A percentile compares a stretch with the other conserved stretches of the same genome.
phyloP scores from a whole-genome alignment of 805 yeast species.

The Cyberlindnera suaveolens region DNA sequence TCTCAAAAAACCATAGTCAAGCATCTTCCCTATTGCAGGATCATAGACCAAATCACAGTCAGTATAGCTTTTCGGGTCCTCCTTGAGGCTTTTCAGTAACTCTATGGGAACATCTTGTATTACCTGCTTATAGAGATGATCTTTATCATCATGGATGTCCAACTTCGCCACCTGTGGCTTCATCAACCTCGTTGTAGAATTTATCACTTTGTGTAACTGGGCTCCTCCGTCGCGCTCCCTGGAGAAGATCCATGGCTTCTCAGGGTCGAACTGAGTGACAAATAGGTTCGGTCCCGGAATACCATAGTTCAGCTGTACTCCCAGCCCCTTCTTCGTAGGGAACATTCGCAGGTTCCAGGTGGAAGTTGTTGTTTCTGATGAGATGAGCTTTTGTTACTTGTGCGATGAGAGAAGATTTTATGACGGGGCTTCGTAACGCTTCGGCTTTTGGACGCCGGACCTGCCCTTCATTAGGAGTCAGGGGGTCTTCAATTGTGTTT shows the following conservation, averaged over 20 bases:
- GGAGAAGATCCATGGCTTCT: constrained; percentile 24
- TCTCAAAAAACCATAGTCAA: constrained; percentile 6
- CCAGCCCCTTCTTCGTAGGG: constrained; percentile 37
- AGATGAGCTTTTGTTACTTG: too few species aligned
- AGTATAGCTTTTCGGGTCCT: background rate
- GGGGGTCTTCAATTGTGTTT: too few species aligned
- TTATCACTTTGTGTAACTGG: constrained; percentile 9
- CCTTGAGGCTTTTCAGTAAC: constrained; percentile 1
- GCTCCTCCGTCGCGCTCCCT: constrained; percentile 20
- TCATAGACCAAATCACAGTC: constrained; percentile 25
- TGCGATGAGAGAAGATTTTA: too few species aligned
- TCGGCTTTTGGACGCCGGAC: too few species aligned
- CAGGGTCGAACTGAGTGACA: constrained; percentile 10
- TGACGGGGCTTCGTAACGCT: too few species aligned
- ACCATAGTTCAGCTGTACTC: constrained; percentile 38
- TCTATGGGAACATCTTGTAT: background rate
- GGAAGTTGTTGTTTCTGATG: too few species aligned
- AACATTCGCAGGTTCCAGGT: constrained; percentile 19
- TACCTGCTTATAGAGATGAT: background rate
- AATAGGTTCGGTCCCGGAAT: constrained; percentile 29
- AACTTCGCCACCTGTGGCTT: background rate
- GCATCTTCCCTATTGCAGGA: constrained; percentile 26
- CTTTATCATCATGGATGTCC: background rate
- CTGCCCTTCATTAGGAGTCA: too few species aligned
- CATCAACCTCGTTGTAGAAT: background rate